phyloP scores from a whole-genome alignment of 225 moss, liverwort and hornwort species.

The Polytrichum commune region DNA sequence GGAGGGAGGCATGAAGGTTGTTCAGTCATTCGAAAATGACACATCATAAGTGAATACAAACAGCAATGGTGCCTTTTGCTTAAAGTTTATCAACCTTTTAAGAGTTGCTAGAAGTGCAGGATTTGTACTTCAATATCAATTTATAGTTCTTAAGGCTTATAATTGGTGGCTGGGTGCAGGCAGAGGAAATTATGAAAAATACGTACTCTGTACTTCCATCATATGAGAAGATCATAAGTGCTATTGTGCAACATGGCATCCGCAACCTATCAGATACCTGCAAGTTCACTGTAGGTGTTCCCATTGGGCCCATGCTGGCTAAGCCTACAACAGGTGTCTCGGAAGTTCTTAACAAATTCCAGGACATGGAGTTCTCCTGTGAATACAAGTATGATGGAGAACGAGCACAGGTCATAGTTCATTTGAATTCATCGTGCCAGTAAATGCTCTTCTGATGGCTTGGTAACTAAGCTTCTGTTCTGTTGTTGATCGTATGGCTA shows the following conservation, averaged over 20 bases:
- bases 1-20: too few relatives aligned
- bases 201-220: conserved; percentile 87
- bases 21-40: too few relatives aligned
- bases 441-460: too few relatives aligned
- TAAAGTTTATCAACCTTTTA: too few relatives aligned
- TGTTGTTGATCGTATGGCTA: too few relatives aligned
- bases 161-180: conserved; percentile 43
- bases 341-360: conserved; percentile 96
- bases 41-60: too few relatives aligned
- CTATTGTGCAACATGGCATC: conserved; percentile 63
- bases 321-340: conserved; percentile 97
- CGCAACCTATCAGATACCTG: conserved; percentile 75
- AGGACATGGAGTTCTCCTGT: conserved; percentile 91
- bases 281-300: conserved; percentile 83
- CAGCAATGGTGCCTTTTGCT: too few relatives aligned
- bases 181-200: conserved; percentile 75
- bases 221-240: conserved; percentile 75
- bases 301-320: conserved; percentile 96
- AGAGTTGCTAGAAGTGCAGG: too few relatives aligned
- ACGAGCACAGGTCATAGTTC: conserved; percentile 74
- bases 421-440: too few relatives aligned
- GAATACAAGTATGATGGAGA: conserved; percentile 99
- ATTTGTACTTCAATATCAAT: too few relatives aligned
- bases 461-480: too few relatives aligned
- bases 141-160: too few relatives aligned